Base-by-base conservation (phyloP, 441 rosid genomes). In the Croton setiger region DNA sequence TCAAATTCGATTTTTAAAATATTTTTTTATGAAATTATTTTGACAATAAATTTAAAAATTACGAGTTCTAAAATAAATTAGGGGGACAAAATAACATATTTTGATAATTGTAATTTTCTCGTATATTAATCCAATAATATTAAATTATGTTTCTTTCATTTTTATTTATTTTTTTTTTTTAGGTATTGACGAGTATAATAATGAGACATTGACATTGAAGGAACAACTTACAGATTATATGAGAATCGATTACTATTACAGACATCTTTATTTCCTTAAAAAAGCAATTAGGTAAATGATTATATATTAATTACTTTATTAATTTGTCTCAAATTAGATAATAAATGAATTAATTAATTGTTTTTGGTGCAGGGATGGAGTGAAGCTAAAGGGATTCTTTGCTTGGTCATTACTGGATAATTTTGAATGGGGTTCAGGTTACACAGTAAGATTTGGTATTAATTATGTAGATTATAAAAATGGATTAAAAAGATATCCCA, bases 391-490 rank as follows among this genome's bases (percentile, higher is more conserved):
- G 60, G 92, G 90, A 44, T 87, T 79, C 35, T 80, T 82, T 44
- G 85, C 82, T 13, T 83, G 88, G 89, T 82, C 89, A 18, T 74
- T 87, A 23, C 31, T 83, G 69, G 90, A 86, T 45, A 78, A 82
- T 20, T 82, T 82, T 48, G 92, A 86, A 69, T 84, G 90, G 86
- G 35, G 43, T 31, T 36, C 72, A 11, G 93, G 87, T 44, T 86
- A 82, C 21, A 72, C 85, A 0, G 80, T 79, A 4, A 75, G 90
- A 18, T 86, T 88, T 65, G 93, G 93, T 12, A 79, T 86, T 60
- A 72, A 69, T 47, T 88, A 81, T 18, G 83, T 88, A 12, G 93
- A 88, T 64, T 83, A 66, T 68, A 65, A 80, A 58, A 27, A 84
- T 43, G 84, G 78, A 63, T 72, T 84, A 14, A 78, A 80, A 63